Conservation (phyloP, 495 filamentous ascomycete species). For the Gamarada debralockiae region DNA sequence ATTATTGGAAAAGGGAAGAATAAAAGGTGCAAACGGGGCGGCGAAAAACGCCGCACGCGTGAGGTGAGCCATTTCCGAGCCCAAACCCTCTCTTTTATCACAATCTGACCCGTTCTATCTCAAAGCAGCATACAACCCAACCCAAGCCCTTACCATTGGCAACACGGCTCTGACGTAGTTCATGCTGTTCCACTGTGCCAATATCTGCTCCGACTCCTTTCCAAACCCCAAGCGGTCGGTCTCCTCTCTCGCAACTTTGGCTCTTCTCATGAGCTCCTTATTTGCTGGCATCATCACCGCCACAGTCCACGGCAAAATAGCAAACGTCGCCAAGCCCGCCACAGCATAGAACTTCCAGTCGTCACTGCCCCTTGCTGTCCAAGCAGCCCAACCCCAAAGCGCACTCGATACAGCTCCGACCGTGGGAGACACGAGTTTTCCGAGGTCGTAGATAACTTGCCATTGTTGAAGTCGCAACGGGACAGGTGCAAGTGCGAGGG, state of each 20-base stretch:
- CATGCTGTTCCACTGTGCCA: neutral
- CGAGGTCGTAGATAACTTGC: conserved; percentile 2
- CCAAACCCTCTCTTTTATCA: no score
- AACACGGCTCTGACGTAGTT: neutral
- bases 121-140: neutral
- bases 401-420: neutral
- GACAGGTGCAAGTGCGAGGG: neutral
- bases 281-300: neutral
- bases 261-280: neutral
- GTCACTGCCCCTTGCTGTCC: neutral
- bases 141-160: conserved; percentile 2
- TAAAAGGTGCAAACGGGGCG: no score
- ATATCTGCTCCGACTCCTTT: neutral
- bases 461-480: neutral
- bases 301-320: neutral
- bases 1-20: no score
- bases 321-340: neutral
- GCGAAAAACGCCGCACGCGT: no score
- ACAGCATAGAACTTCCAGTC: conserved; percentile 1
- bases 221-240: neutral
- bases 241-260: neutral
- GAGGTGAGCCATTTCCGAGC: no score
- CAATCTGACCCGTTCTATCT: neutral
- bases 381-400: neutral
- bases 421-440: neutral